Evolutionary conservation across 371 early-diverging fungal species (phyloP).

Genomic region (Lichtheimia corymbifera): DNA sequence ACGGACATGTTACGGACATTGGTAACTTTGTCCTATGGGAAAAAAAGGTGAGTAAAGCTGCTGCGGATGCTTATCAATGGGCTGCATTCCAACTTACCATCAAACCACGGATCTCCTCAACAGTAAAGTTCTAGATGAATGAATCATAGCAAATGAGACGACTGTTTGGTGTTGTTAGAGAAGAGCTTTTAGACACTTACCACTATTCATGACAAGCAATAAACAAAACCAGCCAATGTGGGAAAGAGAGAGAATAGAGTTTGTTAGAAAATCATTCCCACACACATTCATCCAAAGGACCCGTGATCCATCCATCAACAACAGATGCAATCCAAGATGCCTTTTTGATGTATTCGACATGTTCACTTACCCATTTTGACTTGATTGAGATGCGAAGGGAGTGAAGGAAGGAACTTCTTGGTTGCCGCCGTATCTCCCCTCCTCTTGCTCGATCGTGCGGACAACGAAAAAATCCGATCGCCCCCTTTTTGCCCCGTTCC

Average conservation of each 20-base stretch:
- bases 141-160: background rate
- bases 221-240: background rate
- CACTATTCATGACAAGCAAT: conserved; percentile 5
- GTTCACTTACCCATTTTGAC: conserved; percentile 12
- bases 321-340: background rate
- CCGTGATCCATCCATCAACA: conserved; percentile 4
- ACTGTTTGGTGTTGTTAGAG: background rate
- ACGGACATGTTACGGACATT: conserved; percentile 99
- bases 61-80: background rate
- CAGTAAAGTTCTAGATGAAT: conserved; percentile 32
- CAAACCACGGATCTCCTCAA: conserved; percentile 40
- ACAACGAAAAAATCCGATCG: conserved; percentile 1
- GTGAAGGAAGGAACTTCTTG: background rate
- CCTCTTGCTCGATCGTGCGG: background rate
- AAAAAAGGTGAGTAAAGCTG: conserved; percentile 4
- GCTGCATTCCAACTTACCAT: conserved; percentile 41
- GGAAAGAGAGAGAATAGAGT: background rate
- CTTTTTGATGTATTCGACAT: background rate
- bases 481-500: background rate
- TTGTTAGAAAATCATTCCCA: conserved; percentile 2
- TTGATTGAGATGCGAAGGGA: conserved; percentile 1
- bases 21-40: conserved; percentile 27
- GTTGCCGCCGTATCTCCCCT: background rate
- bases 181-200: background rate
- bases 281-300: background rate